Percentiles rank a stretch among this genome's conserved stretches.
These are phyloP conservation scores for Ceratobasidium theobromae DNA, from an alignment of 1,284 basidiomycete genomes.

Conservation along the genomic window DNA sequence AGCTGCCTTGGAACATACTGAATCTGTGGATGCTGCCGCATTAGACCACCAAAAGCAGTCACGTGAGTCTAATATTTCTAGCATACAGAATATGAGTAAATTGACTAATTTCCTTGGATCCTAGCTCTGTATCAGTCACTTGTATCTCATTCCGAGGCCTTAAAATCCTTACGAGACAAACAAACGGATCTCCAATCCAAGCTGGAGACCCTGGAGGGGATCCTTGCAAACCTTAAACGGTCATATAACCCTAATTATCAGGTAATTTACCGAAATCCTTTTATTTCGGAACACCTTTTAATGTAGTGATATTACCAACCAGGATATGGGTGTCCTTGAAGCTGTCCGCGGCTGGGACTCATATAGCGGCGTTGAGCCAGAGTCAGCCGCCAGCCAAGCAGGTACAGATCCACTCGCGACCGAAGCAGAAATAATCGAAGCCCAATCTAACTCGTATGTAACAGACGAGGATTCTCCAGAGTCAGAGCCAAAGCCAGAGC, in stretches of 20 bases:
- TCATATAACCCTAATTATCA: slow-evolving; percentile 98
- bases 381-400: slow-evolving; percentile 19
- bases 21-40: slow-evolving; percentile 70
- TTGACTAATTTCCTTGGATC: background rate
- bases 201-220: slow-evolving; percentile 77
- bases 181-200: slow-evolving; percentile 72
- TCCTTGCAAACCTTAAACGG: slow-evolving; percentile 76
- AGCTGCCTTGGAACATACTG: slow-evolving; percentile 66
- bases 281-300: background rate
- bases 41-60: slow-evolving; percentile 82
- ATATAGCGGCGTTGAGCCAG: slow-evolving; percentile 57
- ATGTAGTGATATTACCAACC: background rate
- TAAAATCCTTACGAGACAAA: slow-evolving; percentile 73
- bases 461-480: slow-evolving; percentile 41
- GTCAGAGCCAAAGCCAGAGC: slow-evolving; percentile 46
- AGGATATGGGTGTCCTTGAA: slow-evolving; percentile 95
- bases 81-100: background rate
- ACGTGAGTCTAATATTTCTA: slow-evolving; percentile 54
- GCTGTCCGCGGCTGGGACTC: slow-evolving; percentile 93
- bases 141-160: slow-evolving; percentile 68
- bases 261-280: slow-evolving; percentile 21
- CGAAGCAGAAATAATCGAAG: slow-evolving; percentile 45
- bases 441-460: slow-evolving; percentile 36
- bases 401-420: slow-evolving; percentile 31
- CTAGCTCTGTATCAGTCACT: slow-evolving; percentile 80